Conservation (phyloP, 164 flowering plant genomes). For the Magnolia kwangsiensis region DNA sequence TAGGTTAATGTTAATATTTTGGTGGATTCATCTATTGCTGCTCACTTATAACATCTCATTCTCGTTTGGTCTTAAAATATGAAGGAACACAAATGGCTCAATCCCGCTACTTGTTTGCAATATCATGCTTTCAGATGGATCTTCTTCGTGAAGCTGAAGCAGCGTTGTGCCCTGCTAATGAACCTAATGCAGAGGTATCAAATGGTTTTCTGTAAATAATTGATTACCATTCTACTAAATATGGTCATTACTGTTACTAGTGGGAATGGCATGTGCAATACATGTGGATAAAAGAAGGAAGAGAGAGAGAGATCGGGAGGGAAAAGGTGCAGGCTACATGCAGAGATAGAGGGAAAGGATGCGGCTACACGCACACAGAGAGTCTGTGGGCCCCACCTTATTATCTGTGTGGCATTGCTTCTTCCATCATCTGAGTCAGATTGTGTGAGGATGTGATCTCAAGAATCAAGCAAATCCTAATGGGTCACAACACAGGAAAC, state of each 20-base stretch:
- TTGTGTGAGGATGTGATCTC: too few relatives aligned
- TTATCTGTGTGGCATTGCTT: background rate
- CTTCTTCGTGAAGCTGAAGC: slow-evolving; percentile 88
- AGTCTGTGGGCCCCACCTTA: background rate
- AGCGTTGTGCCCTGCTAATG: slow-evolving; percentile 65
- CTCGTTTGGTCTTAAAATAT: slow-evolving; percentile 18
- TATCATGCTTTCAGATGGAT: slow-evolving; percentile 96
- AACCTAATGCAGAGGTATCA: slow-evolving; percentile 72
- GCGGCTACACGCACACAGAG: too few relatives aligned
- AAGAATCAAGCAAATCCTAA: too few relatives aligned
- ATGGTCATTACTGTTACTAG: background rate
- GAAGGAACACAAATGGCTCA: slow-evolving; percentile 86
- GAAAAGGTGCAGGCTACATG: too few relatives aligned
- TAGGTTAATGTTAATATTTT: background rate
- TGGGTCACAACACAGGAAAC: too few relatives aligned
- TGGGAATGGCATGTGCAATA: too few relatives aligned
- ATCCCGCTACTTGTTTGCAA: slow-evolving; percentile 97
- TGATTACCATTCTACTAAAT: background rate
- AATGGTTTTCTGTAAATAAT: background rate
- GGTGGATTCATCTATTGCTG: background rate
- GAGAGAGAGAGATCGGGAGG: too few relatives aligned
- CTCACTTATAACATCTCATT: slow-evolving; percentile 18
- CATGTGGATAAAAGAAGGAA: too few relatives aligned
- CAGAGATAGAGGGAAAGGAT: too few relatives aligned
- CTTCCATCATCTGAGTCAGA: background rate